Conservation (phyloP, 352 stramenopile species). For the Aphanomyces stellatus region DNA sequence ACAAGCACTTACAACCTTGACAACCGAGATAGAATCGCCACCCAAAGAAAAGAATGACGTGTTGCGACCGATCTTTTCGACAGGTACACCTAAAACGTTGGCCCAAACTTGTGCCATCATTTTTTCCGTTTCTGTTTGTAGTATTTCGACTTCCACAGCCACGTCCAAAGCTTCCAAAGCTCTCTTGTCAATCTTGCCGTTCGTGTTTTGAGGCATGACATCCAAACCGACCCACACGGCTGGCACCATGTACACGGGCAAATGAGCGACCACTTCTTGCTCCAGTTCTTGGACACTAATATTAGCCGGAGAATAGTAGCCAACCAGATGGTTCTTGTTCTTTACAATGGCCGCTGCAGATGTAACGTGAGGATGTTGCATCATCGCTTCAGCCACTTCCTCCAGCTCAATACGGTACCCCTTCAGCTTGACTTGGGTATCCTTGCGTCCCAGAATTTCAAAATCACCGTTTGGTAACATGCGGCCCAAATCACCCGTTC, state of each 20-base stretch:
- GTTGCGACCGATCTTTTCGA: conserved; percentile 39
- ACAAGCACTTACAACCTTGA: background rate
- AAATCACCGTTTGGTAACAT: conserved; percentile 87
- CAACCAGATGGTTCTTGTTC: conserved; percentile 88
- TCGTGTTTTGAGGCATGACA: conserved; percentile 78
- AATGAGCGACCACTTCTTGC: conserved; percentile 59
- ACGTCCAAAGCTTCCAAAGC: conserved; percentile 80
- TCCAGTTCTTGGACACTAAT: conserved; percentile 57
- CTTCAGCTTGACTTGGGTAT: conserved; percentile 95
- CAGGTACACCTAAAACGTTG: conserved; percentile 56
- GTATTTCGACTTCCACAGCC: conserved; percentile 28
- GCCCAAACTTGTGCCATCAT: conserved; percentile 54
- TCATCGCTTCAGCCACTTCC: conserved; percentile 86
- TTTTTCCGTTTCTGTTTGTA: conserved; percentile 50
- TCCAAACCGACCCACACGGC: conserved; percentile 74
- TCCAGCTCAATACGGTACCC: conserved; percentile 92
- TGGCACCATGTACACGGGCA: conserved; percentile 78
- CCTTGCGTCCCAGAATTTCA: conserved; percentile 89
- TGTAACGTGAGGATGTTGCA: conserved; percentile 72
- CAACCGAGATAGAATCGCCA: conserved; percentile 32
- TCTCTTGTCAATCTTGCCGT: conserved; percentile 86
- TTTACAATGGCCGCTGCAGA: conserved; percentile 86
- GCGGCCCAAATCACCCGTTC: conserved; percentile 86
- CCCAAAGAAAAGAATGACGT: conserved; percentile 76
- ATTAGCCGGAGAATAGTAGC: conserved; percentile 82